A percentile compares a stretch with the other conserved stretches of the same genome.
Evolutionary conservation across 192 early-diverging fungal species (phyloP).

Genomic region (Entophlyctis luteolus): DNA sequence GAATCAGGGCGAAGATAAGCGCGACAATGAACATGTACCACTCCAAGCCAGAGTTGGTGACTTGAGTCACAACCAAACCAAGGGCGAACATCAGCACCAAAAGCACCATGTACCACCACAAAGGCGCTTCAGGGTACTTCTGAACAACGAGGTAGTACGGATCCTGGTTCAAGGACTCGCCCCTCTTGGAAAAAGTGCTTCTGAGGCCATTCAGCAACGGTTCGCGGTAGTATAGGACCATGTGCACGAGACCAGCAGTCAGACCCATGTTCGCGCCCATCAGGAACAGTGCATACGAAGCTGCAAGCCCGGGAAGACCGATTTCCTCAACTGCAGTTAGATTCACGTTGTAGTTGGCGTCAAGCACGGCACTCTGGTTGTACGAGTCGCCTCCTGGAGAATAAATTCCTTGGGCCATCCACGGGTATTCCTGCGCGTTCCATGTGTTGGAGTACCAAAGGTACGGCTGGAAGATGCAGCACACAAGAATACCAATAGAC

Average conservation of each 20-base stretch:
- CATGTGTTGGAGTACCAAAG: slow-evolving; percentile 12
- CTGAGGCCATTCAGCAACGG: neutral
- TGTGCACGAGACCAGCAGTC: slow-evolving; percentile 22
- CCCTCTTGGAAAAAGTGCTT: neutral
- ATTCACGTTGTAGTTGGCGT: slow-evolving; percentile 8
- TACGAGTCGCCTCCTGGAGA: neutral
- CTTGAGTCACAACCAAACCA: slow-evolving; percentile 1
- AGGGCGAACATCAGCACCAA: slow-evolving; percentile 9
- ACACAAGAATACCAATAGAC: neutral
- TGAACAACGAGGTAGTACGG: slow-evolving; percentile 69
- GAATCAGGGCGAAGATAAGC: slow-evolving; percentile 46
- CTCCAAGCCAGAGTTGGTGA: neutral
- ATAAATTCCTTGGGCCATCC: slow-evolving; percentile 7
- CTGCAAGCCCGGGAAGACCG: slow-evolving; percentile 3
- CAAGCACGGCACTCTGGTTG: slow-evolving; percentile 4
- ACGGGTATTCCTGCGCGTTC: neutral
- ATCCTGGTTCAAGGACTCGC: neutral
- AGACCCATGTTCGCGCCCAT: slow-evolving; percentile 15
- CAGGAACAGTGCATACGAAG: slow-evolving; percentile 3
- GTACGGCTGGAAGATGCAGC: neutral
- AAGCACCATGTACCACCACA: slow-evolving; percentile 65
- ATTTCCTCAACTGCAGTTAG: neutral
- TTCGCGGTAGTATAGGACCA: slow-evolving; percentile 10
- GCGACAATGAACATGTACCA: slow-evolving; percentile 34
- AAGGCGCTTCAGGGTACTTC: slow-evolving; percentile 69